Percentiles rank a stretch among this genome's conserved stretches.
These are phyloP conservation scores for Auricularia auricula-judae DNA, from an alignment of 768 basidiomycete genomes.

Conservation along the genomic window DNA sequence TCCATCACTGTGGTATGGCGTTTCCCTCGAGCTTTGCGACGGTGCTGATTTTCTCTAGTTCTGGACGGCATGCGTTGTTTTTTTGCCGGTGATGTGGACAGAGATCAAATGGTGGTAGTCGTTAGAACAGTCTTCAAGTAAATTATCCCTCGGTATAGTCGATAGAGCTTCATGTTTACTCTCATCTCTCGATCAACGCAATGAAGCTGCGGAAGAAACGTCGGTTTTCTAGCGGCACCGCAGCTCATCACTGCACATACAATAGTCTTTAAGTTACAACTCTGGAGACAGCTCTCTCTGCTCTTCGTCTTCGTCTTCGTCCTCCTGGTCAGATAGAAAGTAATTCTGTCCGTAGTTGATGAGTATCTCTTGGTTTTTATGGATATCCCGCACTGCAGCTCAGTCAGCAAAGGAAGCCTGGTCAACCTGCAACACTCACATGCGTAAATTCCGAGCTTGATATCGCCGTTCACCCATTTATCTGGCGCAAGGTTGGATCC, in stretches of 20 bases:
- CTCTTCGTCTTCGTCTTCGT: too few species aligned
- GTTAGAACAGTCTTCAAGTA: too few species aligned
- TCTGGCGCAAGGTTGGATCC: neutral
- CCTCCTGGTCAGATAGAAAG: neutral
- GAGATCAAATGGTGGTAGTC: slow-evolving; percentile 66
- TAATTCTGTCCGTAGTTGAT: neutral
- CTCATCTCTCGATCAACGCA: too few species aligned
- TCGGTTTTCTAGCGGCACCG: too few species aligned
- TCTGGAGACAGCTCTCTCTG: too few species aligned
- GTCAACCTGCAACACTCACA: neutral
- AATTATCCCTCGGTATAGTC: too few species aligned
- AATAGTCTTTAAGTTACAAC: too few species aligned
- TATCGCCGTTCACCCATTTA: neutral
- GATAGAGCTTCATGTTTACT: too few species aligned
- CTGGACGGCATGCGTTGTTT: slow-evolving; percentile 84
- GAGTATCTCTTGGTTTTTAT: neutral
- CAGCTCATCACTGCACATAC: too few species aligned
- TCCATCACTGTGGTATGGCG: slow-evolving; percentile 58
- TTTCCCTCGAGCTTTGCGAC: neutral
- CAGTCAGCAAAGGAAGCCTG: neutral
- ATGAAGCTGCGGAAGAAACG: too few species aligned
- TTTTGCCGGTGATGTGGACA: slow-evolving; percentile 79
- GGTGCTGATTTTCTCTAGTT: slow-evolving; percentile 38
- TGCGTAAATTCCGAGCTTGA: neutral
- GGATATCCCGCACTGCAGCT: neutral